Evolutionary conservation across 1,284 basidiomycete genomes (phyloP).

Genomic region (Singerocomus rubriflavus): DNA sequence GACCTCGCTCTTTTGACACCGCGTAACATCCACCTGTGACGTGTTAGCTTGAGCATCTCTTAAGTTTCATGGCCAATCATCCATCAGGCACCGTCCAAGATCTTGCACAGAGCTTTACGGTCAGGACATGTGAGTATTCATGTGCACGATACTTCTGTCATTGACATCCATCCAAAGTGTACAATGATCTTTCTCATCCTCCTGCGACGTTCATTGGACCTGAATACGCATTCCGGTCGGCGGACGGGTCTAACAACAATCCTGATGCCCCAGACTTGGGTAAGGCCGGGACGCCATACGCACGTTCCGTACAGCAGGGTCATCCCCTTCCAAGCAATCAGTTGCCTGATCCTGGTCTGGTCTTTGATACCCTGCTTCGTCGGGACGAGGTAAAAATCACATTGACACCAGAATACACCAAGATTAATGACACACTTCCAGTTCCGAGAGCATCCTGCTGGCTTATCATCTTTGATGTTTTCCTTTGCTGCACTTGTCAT

Average conservation of each 20-base stretch:
- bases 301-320: conserved; percentile 73
- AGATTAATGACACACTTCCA: conserved; percentile 26
- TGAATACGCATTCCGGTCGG: conserved; percentile 60
- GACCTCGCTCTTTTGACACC: not conserved
- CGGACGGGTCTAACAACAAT: conserved; percentile 77
- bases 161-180: conserved; percentile 45
- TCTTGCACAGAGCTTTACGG: conserved; percentile 50
- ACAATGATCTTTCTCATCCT: conserved; percentile 76
- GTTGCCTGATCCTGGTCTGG: conserved; percentile 72
- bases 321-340: conserved; percentile 61
- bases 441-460: conserved; percentile 76
- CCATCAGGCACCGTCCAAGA: conserved; percentile 47
- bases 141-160: not conserved
- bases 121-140: conserved; percentile 51
- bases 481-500: conserved; percentile 80
- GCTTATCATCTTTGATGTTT: conserved; percentile 78
- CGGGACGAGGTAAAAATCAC: conserved; percentile 29
- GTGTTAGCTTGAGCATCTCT: conserved; percentile 61
- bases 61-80: conserved; percentile 60
- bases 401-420: not conserved
- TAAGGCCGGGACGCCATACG: conserved; percentile 70
- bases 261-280: conserved; percentile 68
- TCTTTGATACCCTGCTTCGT: conserved; percentile 62
- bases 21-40: not conserved
- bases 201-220: conserved; percentile 63